Conservation (phyloP, 805 yeast species). For the Kuraishia hungarica region DNA sequence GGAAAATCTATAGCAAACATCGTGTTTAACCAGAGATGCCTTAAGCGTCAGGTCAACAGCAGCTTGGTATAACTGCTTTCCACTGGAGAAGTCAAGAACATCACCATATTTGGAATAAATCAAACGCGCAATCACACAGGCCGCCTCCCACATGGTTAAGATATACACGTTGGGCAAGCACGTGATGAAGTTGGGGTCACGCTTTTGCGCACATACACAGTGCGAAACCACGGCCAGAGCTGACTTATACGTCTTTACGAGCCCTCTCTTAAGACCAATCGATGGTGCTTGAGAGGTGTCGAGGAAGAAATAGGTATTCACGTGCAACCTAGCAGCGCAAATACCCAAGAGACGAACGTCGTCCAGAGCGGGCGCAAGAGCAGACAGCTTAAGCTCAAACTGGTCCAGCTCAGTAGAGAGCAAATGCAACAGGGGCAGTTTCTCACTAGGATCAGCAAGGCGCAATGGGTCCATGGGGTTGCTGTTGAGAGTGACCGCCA, state of each 20-base stretch:
- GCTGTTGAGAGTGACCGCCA: constrained; percentile 66
- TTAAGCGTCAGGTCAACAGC: constrained; percentile 64
- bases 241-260: constrained; percentile 72
- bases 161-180: constrained; percentile 81
- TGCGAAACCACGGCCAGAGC: constrained; percentile 66
- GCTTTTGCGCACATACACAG: constrained; percentile 49
- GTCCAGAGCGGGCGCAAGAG: constrained; percentile 39
- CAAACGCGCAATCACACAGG: constrained; percentile 73
- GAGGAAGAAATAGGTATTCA: constrained; percentile 73
- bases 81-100: constrained; percentile 61
- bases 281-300: constrained; percentile 42
- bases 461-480: constrained; percentile 63
- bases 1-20: constrained; percentile 84
- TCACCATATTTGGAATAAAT: constrained; percentile 66
- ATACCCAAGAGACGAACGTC: constrained; percentile 63
- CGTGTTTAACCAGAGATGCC: constrained; percentile 85
- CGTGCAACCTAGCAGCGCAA: constrained; percentile 69
- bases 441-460: constrained; percentile 56
- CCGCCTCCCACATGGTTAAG: constrained; percentile 84
- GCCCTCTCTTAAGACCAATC: constrained; percentile 63
- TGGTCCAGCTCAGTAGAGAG: constrained; percentile 68
- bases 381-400: constrained; percentile 48
- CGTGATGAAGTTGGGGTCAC: constrained; percentile 54
- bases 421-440: constrained; percentile 66
- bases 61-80: constrained; percentile 56